Evolutionary conservation across 768 basidiomycete species (phyloP), one percentile per base, ranked within the genome.

Genomic region (Exidia glandulosa): DNA sequence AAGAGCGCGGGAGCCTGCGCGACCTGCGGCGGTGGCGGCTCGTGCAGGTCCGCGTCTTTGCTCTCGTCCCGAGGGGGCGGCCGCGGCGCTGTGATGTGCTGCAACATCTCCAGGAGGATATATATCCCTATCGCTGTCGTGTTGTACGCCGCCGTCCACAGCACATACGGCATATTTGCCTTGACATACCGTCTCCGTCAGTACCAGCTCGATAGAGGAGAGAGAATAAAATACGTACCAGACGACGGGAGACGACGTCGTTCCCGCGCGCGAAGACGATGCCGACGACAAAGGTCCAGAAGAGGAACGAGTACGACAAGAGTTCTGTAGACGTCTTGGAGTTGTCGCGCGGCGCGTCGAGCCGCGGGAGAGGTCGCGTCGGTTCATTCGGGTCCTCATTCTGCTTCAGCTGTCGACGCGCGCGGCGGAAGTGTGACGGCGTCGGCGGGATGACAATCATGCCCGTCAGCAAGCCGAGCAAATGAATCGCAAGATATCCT

Each of bases 101-200:
- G 58, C 70, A 66, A 71, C 59, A 88, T 77, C 65, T 97, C 90
- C 47, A 96, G 73, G 27, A 85, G 62, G 45, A 94, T 76, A 73
- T 96, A 95, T 13, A 81, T 83, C 4, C 93, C 77, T 16, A 97
- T 74, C 74, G 93, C 93, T 2, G 85, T 80, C 0, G 86, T 85
- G 69, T 97, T 98, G 82, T 83, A 95, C 10, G 90, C 93, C 1
- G 83, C 80, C 7, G 88, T 80, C 93, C 94, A 97, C 19, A 93
- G 71, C 34, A 94, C 83, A 71, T 99, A 98, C 3, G 88, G 79
- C 32, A 92, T 65, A 67, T 98, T 97, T 50, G 86, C 90, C 94
- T 94, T 64, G 19, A 47, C 23, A 33, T 33, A 33, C 56, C 33
- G 16, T 36, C 32, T 36, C 25, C 4, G 31, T 60, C n/a, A n/a